Base-by-base conservation (phyloP, 306 rosid species). In the Biancaea sappan region DNA sequence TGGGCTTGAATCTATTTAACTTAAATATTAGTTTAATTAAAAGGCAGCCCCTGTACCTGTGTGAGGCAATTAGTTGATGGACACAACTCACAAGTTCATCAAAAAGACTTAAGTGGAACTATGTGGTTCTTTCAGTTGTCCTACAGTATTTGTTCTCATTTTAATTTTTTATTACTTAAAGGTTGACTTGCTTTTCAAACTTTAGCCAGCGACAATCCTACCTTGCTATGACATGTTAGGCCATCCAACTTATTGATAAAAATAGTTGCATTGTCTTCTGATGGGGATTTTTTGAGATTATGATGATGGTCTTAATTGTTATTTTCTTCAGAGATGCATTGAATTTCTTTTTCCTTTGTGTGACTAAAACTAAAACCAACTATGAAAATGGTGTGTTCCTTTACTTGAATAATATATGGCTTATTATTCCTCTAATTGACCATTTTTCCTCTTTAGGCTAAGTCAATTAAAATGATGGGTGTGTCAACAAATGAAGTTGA, bases 401-500 rank as follows among this genome's bases (percentile, higher is more conserved):
- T 60, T 26, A 60, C 58, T 48, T 43, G 34, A 59, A 57, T 74
- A 59, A 57, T 74, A 19, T 57, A 62, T 71, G 37, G 54, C 25
- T 34, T 65, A 24, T 60, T 53, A 15, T 61, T 52, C 25, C 35
- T 72, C n/a, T 66, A 57, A 82, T 44, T 56, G 9, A 3, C 16
- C 69, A 6, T 59, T 66, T 56, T 73, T 47, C 16, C 24, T 74
- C 53, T 70, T 72, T 81, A 94, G 99, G 92, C 80, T 6, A 88
- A 82, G 84, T 76, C 93, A 69, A 87, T 94, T 73, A 80, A 89
- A 80, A 92, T 94, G 99, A 90, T 91, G 99, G 99, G 99, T 51
- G 96, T 85, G 54, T 76, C 85, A 40, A 77, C 84, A 69, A 83
- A 78, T 69, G 97, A 94, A 84, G 86, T 94, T 50, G 92, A 92